Percentiles rank a stretch among this genome's conserved stretches.
Evolutionary conservation across 768 basidiomycete species (phyloP).

Genomic region (Exsudoporus frostii): DNA sequence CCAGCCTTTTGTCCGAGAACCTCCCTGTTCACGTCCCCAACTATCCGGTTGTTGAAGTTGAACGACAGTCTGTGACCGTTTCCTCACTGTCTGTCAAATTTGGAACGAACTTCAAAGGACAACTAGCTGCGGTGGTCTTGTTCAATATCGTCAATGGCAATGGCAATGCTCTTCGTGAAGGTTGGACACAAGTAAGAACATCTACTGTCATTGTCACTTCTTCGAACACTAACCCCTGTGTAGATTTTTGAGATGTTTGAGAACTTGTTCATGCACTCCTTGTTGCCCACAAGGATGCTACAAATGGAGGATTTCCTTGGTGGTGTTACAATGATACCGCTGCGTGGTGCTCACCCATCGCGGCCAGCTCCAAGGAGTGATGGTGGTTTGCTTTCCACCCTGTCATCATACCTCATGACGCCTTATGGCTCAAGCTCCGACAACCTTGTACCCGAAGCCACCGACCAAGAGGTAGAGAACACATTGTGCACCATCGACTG

Average conservation of each 20-base stretch:
- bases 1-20: conserved; percentile 75
- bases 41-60: conserved; percentile 86
- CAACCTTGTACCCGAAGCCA: conserved; percentile 80
- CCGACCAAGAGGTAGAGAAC: conserved; percentile 87
- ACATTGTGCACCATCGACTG: conserved; percentile 95
- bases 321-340: conserved; percentile 89
- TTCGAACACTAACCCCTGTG: not conserved
- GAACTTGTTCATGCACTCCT: conserved; percentile 90
- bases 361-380: conserved; percentile 66
- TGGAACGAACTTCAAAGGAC: conserved; percentile 92
- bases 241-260: conserved; percentile 99
- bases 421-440: conserved; percentile 81
- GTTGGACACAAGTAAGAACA: conserved; percentile 79
- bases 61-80: conserved; percentile 85
- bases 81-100: conserved; percentile 91
- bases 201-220: not conserved
- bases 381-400: conserved; percentile 87
- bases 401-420: conserved; percentile 96
- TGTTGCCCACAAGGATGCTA: conserved; percentile 85
- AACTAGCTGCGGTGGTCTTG: conserved; percentile 93
- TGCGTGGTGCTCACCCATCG: conserved; percentile 69
- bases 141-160: conserved; percentile 98
- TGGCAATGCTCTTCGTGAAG: conserved; percentile 88
- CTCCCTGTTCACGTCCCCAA: conserved; percentile 71
- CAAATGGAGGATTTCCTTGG: conserved; percentile 99